Percentiles rank a stretch among this genome's conserved stretches.
phyloP scores from a whole-genome alignment of 2,329 filamentous ascomycete species.

The Aaosphaeria pasadenensis region DNA sequence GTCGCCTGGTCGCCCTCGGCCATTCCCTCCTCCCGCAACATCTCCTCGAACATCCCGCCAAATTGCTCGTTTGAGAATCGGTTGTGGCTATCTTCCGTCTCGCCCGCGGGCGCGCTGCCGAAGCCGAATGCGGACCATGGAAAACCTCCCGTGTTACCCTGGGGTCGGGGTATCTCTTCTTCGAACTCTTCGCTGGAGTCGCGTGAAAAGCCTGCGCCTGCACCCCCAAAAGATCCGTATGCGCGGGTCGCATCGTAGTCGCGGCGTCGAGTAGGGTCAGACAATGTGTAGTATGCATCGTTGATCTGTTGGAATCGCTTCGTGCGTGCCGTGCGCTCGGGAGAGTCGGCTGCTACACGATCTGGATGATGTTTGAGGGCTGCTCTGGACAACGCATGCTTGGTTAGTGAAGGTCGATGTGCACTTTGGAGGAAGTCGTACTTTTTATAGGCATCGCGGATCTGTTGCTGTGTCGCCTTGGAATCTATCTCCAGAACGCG shows the following conservation, averaged over 20 bases:
- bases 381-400: slow-evolving; percentile 52
- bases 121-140: slow-evolving; percentile 75
- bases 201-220: slow-evolving; percentile 31
- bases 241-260: slow-evolving; percentile 78
- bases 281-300: slow-evolving; percentile 90
- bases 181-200: slow-evolving; percentile 44
- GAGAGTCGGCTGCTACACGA: slow-evolving; percentile 77
- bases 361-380: slow-evolving; percentile 93
- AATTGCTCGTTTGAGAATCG: slow-evolving; percentile 76
- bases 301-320: slow-evolving; percentile 89
- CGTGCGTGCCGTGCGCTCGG: slow-evolving; percentile 77
- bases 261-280: slow-evolving; percentile 69
- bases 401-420: background rate
- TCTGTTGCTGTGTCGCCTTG: slow-evolving; percentile 74
- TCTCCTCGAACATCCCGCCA: slow-evolving; percentile 60
- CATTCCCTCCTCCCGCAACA: slow-evolving; percentile 59
- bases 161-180: slow-evolving; percentile 48
- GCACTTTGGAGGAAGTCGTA: slow-evolving; percentile 29
- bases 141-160: slow-evolving; percentile 45
- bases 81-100: slow-evolving; percentile 48
- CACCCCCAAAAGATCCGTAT: slow-evolving; percentile 48
- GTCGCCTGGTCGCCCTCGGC: slow-evolving; percentile 63
- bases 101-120: slow-evolving; percentile 42
- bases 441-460: slow-evolving; percentile 95
- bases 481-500: slow-evolving; percentile 64